Evolutionary conservation across 768 basidiomycete species (phyloP).

Genomic region (Psilocybe cubensis): DNA sequence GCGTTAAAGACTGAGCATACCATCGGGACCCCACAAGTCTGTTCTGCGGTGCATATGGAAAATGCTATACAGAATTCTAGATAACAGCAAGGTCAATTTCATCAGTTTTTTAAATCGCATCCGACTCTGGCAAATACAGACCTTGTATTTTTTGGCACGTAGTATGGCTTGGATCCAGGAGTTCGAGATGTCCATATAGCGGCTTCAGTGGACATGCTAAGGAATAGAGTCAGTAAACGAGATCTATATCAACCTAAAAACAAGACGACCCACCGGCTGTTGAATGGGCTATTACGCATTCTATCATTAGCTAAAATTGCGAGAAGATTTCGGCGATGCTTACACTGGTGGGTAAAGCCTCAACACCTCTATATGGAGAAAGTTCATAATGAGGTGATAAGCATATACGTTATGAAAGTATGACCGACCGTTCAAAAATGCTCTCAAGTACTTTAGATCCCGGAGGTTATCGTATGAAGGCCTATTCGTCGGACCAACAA

Average conservation of each 20-base stretch:
- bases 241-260: no score
- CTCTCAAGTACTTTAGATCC: conserved; percentile 43
- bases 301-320: background rate
- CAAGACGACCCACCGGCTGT: conserved; percentile 13
- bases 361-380: conserved; percentile 38
- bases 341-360: conserved; percentile 42
- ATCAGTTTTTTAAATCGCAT: background rate
- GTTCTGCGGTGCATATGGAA: conserved; percentile 54
- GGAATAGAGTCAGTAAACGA: background rate
- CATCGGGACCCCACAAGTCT: conserved; percentile 59
- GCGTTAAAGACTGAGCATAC: conserved; percentile 27
- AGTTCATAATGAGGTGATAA: background rate
- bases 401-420: background rate
- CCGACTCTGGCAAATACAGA: conserved; percentile 26
- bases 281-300: conserved; percentile 7
- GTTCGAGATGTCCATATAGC: conserved; percentile 20
- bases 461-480: conserved; percentile 50
- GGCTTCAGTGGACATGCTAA: conserved; percentile 8
- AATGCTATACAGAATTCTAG: conserved; percentile 30
- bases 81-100: background rate
- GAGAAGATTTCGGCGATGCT: conserved; percentile 5
- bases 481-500: conserved; percentile 35
- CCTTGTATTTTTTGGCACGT: conserved; percentile 38
- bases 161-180: conserved; percentile 23
- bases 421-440: conserved; percentile 35